Evolutionary conservation across 306 rosid genomes (phyloP), one percentile per base, ranked within the genome.

Genomic region (Parietaria judaica): DNA sequence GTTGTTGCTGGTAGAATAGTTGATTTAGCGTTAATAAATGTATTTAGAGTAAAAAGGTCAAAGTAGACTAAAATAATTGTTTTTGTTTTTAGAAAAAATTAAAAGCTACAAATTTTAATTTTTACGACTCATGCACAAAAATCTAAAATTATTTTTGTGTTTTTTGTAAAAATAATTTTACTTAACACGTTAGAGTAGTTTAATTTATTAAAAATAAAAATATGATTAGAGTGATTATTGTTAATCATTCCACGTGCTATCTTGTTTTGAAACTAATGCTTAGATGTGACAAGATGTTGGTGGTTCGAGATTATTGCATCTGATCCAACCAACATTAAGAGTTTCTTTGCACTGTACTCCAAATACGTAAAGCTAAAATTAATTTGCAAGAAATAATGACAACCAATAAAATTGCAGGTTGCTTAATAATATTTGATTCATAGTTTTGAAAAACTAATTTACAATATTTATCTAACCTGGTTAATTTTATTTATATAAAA

Each of bases 161-260:
- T 23, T 23, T 23, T 23, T 23, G 31, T 23, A 23, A 23, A 23
- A 23, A 23, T 23, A 23, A 23, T 23, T 23, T 23, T 23, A 2
- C 31, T 2, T 23, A 23, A 23, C 31, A 23, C 2, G 2, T 23
- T 0, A 23, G 2, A 23, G 31, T 23, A 23, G 2, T 23, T 23
- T 23, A 23, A 23, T 23, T 23, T 23, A 23, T 23, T 23, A 23
- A 23, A 23, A 23, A 23, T 23, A 23, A 23, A 23, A 23, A 23
- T 23, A 54, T 43, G 66, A 51, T 61, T 53, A 55, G 74, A 14
- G 51, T 43, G 61, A 61, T 67, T 51, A 58, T 67, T n/a, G 67
- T 54, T 76, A 65, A 80, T 80, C 46, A 80, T 80, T 66, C 76
- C 56, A 43, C 69, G 60, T 43, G 52, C 71, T 56, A 56, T 45